Evolutionary conservation across 352 stramenopile genomes (phyloP), one percentile per base, ranked within the genome.

Genomic region (Globisporangium canariense): DNA sequence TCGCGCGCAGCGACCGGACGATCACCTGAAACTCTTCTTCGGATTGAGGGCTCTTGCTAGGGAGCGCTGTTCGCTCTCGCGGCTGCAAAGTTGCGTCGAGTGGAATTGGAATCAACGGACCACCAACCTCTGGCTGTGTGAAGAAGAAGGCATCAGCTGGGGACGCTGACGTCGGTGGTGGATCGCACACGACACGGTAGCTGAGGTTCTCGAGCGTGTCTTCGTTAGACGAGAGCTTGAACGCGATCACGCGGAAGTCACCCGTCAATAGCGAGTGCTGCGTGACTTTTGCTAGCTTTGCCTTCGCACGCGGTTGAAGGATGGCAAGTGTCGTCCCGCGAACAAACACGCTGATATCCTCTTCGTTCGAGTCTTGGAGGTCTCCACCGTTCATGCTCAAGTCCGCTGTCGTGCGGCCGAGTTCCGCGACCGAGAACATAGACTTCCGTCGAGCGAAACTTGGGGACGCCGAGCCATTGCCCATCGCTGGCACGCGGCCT

Each of bases 391-490:
- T 58, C n/a, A 62, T 7, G n/a, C 22, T 64, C 41, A 67, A 34
- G 25, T 88, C 68, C 53, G 74, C 72, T 22, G 50, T 77, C 34
- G 63, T 73, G 30, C 70, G 68, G 38, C 62, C 79, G 46, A 74
- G 45, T 7, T 77, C 75, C 20, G 67, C 75, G 9, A 68, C 60
- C 3, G 82, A 93, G 51, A 93, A 92, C 76, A 90, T 92, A 2
- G 86, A 83, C 53, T 91, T 90, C 53, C 80, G 75, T 14, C 85
- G 80, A 38, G 83, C 85, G 67, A 96, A 96, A 53, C 85, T 94
- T 0, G 87, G 87, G 13, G 87, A 96, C 20, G 83, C 87, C 11
- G 83, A 84, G 2, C 87, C 87, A 66, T 88, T 87, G 28, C 87
- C 85, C 87, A 96, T 96, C n/a, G 85, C 77, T 14, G 87, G 87